Percentiles rank a stretch among this genome's conserved stretches.
phyloP scores from a whole-genome alignment of 768 basidiomycete genomes.

The Sistotremastrum suecicum region DNA sequence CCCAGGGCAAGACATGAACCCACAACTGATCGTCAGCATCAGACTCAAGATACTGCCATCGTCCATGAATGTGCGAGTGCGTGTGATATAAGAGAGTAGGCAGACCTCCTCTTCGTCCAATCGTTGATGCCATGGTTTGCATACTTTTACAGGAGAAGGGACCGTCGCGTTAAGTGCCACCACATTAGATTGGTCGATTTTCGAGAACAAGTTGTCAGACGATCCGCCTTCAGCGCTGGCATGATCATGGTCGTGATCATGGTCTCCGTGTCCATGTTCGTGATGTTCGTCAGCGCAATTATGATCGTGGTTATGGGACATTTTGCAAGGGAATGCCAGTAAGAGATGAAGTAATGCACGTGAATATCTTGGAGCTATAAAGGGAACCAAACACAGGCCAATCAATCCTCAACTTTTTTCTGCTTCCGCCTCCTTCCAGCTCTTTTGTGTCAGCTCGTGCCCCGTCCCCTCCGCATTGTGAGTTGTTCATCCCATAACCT shows the following conservation, averaged over 20 bases:
- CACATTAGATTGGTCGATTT: conserved; percentile 72
- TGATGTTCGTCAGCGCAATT: conserved; percentile 45
- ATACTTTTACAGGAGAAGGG: conserved; percentile 35
- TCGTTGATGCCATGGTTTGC: conserved; percentile 82
- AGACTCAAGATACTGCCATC: conserved; percentile 59
- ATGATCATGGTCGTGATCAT: conserved; percentile 42
- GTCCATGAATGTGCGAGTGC: background rate
- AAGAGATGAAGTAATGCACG: background rate
- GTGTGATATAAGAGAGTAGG: conserved; percentile 2
- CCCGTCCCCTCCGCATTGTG: conserved; percentile 5
- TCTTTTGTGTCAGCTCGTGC: background rate
- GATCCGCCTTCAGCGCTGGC: conserved; percentile 31
- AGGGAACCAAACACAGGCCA: no score
- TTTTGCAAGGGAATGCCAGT: conserved; percentile 10
- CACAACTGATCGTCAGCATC: conserved; percentile 89
- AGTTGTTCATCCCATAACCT: conserved; percentile 10
- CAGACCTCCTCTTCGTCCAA: conserved; percentile 53
- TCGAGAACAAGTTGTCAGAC: conserved; percentile 55
- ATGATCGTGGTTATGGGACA: conserved; percentile 42
- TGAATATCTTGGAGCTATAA: background rate
- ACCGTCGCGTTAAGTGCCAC: conserved; percentile 56
- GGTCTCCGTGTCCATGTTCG: conserved; percentile 19
- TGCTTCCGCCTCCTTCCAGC: background rate
- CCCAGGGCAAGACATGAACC: conserved; percentile 6
- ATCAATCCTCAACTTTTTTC: background rate